Evolutionary conservation across 768 basidiomycete species (phyloP).

Genomic region (Coprinellus micaceus): DNA sequence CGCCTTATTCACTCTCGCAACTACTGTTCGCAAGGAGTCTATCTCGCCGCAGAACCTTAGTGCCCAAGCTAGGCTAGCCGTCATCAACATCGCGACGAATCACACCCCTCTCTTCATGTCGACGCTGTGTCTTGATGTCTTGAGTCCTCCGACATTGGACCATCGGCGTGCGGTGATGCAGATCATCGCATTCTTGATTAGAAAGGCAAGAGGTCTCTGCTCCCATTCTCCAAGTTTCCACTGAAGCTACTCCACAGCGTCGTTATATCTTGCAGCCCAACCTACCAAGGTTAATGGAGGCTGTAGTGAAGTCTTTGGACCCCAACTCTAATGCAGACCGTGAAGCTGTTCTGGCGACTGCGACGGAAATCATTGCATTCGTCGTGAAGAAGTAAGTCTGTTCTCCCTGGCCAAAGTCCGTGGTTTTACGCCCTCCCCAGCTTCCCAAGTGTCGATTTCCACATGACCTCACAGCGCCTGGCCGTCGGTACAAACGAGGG

Average conservation of each 20-base stretch:
- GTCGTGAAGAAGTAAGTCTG: slow-evolving; percentile 82
- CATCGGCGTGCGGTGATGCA: slow-evolving; percentile 89
- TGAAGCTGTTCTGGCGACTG: slow-evolving; percentile 85
- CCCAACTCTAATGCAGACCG: slow-evolving; percentile 74
- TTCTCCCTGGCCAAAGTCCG: neutral
- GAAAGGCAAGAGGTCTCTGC: slow-evolving; percentile 54
- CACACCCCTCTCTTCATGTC: slow-evolving; percentile 93
- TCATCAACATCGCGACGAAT: slow-evolving; percentile 77
- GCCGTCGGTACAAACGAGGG: slow-evolving; percentile 95
- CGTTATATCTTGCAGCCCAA: slow-evolving; percentile 82
- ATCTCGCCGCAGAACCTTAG: slow-evolving; percentile 66
- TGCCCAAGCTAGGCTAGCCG: slow-evolving; percentile 76
- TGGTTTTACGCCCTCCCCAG: slow-evolving; percentile 34
- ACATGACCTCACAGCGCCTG: slow-evolving; percentile 79
- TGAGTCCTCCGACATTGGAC: slow-evolving; percentile 68
- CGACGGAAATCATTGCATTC: slow-evolving; percentile 90
- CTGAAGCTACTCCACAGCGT: slow-evolving; percentile 42
- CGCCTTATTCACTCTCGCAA: slow-evolving; percentile 77
- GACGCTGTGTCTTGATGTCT: slow-evolving; percentile 84
- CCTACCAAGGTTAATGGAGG: slow-evolving; percentile 84
- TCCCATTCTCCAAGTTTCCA: neutral
- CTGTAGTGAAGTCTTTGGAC: slow-evolving; percentile 94
- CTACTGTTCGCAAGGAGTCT: slow-evolving; percentile 64
- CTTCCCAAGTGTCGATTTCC: slow-evolving; percentile 93
- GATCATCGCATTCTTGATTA: slow-evolving; percentile 87